Base-by-base conservation (phyloP, 495 filamentous ascomycete genomes). In the Entonaema liquescens region DNA sequence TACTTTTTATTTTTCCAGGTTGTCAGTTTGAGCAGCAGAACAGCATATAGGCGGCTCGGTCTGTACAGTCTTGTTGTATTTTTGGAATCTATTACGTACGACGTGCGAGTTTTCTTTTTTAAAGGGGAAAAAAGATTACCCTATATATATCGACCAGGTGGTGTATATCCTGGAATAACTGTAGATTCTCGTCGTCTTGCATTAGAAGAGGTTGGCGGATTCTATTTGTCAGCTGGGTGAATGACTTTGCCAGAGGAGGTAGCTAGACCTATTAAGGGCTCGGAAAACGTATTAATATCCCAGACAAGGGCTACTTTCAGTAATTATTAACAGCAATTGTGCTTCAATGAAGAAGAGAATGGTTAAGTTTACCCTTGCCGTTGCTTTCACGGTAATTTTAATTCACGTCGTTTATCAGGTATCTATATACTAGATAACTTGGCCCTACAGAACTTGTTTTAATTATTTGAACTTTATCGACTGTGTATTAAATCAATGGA, bases 61-160 rank as follows among this genome's bases (percentile, higher is more conserved):
- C 21, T 54, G 26, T 28, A 44, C 50, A 38, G 58, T 35, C 29
- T 40, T 66, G 33, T 50, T 68, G 65, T 62, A 68, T 62, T 40
- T 56, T 36, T 49, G 49, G 50, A 50, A 61, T 62, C 17, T 57
- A 57, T 36, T 23, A 38, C 28, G 47, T 49, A 62, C 31, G 13
- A 35, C 31, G 25, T 42, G 61, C 17, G 55, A 29, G 1, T 33
- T 33, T 33, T 33, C 31, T n/a, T 36, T 28, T 58, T 50, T 21
- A 29, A 28, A 59, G 49, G 63, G 17, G 13, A 33, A 33, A 42
- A 7, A 17, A n/a, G 17, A 44, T 61, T 56, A 33, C 12, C 29
- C 21, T n/a, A n/a, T n/a, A 61, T 50, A 58, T 68, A 59, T 49
- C 56, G 52, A 62, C n/a, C 29, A 55, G 49, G 49, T 62, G 50